Evolutionary conservation across 768 basidiomycete species (phyloP).

Genomic region (Leccinellum albellum): DNA sequence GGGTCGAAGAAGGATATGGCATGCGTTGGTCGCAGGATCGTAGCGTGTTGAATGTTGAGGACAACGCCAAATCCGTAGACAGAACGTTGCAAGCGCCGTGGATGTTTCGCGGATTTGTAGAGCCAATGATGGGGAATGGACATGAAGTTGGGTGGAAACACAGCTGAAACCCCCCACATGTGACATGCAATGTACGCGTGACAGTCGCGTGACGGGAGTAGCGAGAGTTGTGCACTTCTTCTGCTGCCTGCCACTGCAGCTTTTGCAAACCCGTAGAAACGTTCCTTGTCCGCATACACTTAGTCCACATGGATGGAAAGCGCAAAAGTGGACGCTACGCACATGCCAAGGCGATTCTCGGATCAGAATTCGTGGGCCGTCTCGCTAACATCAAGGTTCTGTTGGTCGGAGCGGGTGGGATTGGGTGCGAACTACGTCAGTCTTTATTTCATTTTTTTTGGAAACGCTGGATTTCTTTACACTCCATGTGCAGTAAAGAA

Average conservation of each 20-base stretch:
- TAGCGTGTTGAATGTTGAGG: slow-evolving; percentile 8
- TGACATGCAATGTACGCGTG: slow-evolving; percentile 23
- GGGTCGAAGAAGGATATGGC: slow-evolving; percentile 59
- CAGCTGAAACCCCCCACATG: slow-evolving; percentile 16
- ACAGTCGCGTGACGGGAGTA: slow-evolving; percentile 25
- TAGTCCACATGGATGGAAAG: slow-evolving; percentile 4
- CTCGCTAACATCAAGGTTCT: slow-evolving; percentile 68
- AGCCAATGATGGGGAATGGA: slow-evolving; percentile 66
- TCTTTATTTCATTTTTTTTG: slow-evolving; percentile 11
- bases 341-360: slow-evolving; percentile 78
- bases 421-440: slow-evolving; percentile 92
- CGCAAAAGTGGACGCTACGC: slow-evolving; percentile 37
- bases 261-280: neutral
- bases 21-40: slow-evolving; percentile 63
- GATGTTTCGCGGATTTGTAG: slow-evolving; percentile 62
- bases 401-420: slow-evolving; percentile 93
- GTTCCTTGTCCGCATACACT: neutral
- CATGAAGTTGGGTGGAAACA: slow-evolving; percentile 63
- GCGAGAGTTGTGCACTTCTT: neutral
- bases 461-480: neutral
- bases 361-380: slow-evolving; percentile 59
- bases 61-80: neutral
- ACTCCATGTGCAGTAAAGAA: slow-evolving; percentile 75
- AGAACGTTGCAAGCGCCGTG: slow-evolving; percentile 33
- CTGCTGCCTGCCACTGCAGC: neutral